Evolutionary conservation across 1,284 basidiomycete genomes (phyloP).

Genomic region (Ceratobasidium sp.): DNA sequence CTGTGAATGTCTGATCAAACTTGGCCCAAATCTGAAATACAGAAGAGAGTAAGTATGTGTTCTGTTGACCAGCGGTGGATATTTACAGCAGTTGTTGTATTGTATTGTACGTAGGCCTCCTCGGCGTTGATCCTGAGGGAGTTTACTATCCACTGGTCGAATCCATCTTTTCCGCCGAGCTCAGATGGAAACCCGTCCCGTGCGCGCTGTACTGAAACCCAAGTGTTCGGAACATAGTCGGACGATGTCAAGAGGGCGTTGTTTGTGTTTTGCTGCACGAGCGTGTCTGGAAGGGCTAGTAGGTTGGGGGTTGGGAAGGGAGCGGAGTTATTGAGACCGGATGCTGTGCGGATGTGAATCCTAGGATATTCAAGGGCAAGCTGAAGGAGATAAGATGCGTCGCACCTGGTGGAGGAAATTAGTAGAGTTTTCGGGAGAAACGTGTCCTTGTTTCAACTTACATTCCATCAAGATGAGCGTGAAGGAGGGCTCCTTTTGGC

Average conservation of each 20-base stretch:
- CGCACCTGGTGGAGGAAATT: slow-evolving; percentile 58
- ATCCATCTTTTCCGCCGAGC: slow-evolving; percentile 66
- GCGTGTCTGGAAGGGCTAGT: slow-evolving; percentile 31
- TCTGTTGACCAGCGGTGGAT: too few species aligned
- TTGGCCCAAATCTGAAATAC: slow-evolving; percentile 61
- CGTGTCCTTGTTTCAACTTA: slow-evolving; percentile 14
- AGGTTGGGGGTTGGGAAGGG: slow-evolving; percentile 56
- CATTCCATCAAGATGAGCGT: slow-evolving; percentile 78
- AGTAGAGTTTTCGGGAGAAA: background rate
- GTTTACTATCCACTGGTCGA: slow-evolving; percentile 74
- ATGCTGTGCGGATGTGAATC: slow-evolving; percentile 68
- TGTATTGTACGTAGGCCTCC: slow-evolving; percentile 78
- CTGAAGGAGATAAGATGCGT: slow-evolving; percentile 65
- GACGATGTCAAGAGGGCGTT: slow-evolving; percentile 60
- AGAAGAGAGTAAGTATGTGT: background rate
- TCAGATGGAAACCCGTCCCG: slow-evolving; percentile 65
- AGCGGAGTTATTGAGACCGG: slow-evolving; percentile 59
- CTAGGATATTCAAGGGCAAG: slow-evolving; percentile 70
- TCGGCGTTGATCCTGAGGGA: slow-evolving; percentile 74
- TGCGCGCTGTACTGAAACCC: slow-evolving; percentile 70
- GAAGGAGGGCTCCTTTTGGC: slow-evolving; percentile 81
- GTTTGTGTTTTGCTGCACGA: slow-evolving; percentile 2
- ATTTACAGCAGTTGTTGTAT: too few species aligned
- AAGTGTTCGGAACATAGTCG: slow-evolving; percentile 63
- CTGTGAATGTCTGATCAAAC: slow-evolving; percentile 47